These are phyloP conservation scores for Flaveria trinervia DNA, from an alignment of 129 eudicot genomes.

Conservation along the genomic window DNA sequence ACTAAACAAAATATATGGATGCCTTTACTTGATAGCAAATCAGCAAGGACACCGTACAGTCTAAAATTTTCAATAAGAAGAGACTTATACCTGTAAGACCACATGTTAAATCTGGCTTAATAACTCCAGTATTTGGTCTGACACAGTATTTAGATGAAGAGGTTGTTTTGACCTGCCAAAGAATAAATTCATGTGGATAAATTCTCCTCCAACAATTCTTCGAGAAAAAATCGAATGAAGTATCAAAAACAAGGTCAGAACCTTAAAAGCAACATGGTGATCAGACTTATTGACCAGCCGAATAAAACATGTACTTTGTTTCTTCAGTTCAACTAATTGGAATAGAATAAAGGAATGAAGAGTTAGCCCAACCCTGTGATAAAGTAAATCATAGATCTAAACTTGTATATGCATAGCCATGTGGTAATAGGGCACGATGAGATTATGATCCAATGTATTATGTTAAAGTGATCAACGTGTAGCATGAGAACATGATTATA, in stretches of 20 bases:
- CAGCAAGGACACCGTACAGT: neutral
- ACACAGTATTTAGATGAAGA: conserved; percentile 53
- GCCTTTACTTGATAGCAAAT: conserved; percentile 1
- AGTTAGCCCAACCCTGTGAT: conserved; percentile 22
- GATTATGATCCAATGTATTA: neutral
- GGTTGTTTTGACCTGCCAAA: conserved; percentile 56
- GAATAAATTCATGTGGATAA: conserved; percentile 18
- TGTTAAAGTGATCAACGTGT: neutral
- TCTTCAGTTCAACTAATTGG: conserved; percentile 55
- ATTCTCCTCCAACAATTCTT: neutral
- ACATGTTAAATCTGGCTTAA: conserved; percentile 43
- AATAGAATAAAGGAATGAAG: conserved; percentile 21
- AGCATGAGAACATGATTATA: neutral
- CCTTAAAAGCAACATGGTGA: conserved; percentile 59
- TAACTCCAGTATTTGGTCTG: conserved; percentile 48
- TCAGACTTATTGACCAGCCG: conserved; percentile 53
- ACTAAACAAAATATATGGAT: neutral
- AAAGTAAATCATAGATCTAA: neutral
- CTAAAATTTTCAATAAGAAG: neutral
- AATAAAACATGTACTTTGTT: conserved; percentile 58
- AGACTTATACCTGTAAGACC: conserved; percentile 42
- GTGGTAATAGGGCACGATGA: neutral
- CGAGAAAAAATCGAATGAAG: conserved; percentile 1
- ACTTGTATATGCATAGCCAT: conserved; percentile 3
- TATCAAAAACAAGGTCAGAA: conserved; percentile 12